phyloP scores from a whole-genome alignment of 1,139 yeast genomes.

The Geotrichum carabidarum region DNA sequence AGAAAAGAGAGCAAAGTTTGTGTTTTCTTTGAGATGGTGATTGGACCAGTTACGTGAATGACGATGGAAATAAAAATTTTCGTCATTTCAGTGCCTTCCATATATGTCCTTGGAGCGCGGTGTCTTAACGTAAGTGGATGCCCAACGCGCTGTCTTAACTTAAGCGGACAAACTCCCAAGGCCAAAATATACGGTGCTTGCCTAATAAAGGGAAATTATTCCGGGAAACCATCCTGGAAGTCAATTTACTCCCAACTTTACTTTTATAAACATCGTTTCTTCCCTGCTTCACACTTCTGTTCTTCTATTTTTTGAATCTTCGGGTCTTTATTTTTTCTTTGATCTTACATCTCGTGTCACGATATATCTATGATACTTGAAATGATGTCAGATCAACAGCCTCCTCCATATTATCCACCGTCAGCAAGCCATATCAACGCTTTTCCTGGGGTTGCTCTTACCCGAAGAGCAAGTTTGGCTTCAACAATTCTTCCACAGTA shows the following conservation, averaged over 20 bases:
- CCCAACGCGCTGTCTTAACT: conserved; percentile 15
- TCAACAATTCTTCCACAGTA: conserved; percentile 14
- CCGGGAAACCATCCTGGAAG: not conserved
- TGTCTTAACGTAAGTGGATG: conserved; percentile 16
- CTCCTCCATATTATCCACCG: conserved; percentile 16
- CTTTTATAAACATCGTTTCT: not conserved
- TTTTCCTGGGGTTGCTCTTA: conserved; percentile 4
- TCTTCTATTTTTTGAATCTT: not conserved
- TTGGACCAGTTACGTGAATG: too few species aligned
- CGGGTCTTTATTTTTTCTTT: not conserved
- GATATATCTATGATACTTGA: not conserved
- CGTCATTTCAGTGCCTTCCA: too few species aligned
- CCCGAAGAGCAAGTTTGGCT: conserved; percentile 7
- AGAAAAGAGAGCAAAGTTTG: too few species aligned
- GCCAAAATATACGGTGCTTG: not conserved
- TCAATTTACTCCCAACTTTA: not conserved
- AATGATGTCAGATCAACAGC: conserved; percentile 1
- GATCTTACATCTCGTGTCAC: not conserved
- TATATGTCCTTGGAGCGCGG: conserved; percentile 4
- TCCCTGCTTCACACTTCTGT: not conserved
- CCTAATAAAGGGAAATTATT: conserved; percentile 3
- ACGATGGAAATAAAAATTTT: too few species aligned
- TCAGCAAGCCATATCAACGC: conserved; percentile 11
- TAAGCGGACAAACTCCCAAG: conserved; percentile 14
- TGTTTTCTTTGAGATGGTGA: too few species aligned